Base-by-base conservation (phyloP, 2,329 filamentous ascomycete genomes). In the Bipolaris bicolor region DNA sequence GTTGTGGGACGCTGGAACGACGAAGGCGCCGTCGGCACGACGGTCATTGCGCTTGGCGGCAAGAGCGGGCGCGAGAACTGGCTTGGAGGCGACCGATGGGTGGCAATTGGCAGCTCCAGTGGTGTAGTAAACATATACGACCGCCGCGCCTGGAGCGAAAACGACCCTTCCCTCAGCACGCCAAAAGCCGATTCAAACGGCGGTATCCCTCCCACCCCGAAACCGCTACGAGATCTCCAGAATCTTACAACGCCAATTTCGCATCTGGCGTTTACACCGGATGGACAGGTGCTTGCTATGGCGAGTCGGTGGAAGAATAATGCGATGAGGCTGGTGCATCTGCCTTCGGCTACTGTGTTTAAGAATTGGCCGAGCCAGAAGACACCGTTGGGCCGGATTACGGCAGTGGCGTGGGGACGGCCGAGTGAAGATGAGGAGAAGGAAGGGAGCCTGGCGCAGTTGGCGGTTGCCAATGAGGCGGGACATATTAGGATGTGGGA, bases 91-190 rank as follows among this genome's bases (percentile, higher is more conserved):
- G 91, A 97, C 77, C 84, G 91, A 56, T 99, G 93, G 92, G 86
- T 97, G 13, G 92, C 91, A 0, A 82, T 97, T 41, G 95, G 95
- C 10, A 93, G 90, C 57, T 90, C 86, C 62, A 92, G 87, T 60
- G 95, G 95, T 57, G 90, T 99, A 56, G 87, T 96, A 55, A 98
- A 98, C 76, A 83, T 99, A 60, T 99, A 99, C 79, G 92, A 98
- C 73, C 89, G 95, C 5, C 81, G 85, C 62, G 81, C 84, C 26
- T 88, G 92, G 79, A 78, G 79, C 37, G 76, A 75, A 33, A 67
- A 69, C n/a, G 54, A 62, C n/a, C 40, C 57, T 26, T 57, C 62
- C 5, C 57, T 52, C n/a, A 44, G 55, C n/a, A 50, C 55, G 4
- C 33, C 29, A 3, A 47, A 61, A 7, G 57, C 69, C 16, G 71